Base-by-base conservation (phyloP, 768 basidiomycete genomes). In the Piloderma croceum region DNA sequence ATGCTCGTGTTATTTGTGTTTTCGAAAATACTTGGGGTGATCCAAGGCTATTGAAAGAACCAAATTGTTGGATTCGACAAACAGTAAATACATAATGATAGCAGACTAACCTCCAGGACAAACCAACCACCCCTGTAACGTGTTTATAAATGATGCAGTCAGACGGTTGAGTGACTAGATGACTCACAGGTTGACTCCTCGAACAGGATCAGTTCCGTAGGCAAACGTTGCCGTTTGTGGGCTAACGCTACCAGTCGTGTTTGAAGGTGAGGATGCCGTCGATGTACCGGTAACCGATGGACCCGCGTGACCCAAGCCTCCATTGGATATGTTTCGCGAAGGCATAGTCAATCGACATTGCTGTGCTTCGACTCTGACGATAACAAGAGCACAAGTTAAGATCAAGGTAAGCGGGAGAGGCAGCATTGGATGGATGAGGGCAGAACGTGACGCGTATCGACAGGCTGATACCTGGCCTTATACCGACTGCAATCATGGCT, bases 11-110 rank as follows among this genome's bases (percentile, higher is more conserved):
- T 77, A 27, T 70, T 69, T 24, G 77, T 83, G 52, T 65, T 72
- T 45, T 79, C 68, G 45, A 86, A 87, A 9, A 86, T 65, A 50
- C 79, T 82, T 2, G 84, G 84, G 2, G 81, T 85, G 41, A 87
- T 86, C 84, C 84, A 86, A 23, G 83, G 82, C 79, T 84, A 43
- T 10, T 24, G 12, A 40, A 29, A 29, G 35, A 41, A 15, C 27
- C 9, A 29, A 18, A 34, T 5, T 24, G 13, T 24, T 22, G 31
- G 32, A 38, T 29, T 7, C 36, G 25, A 24, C 22, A 34, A 35
- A 18, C 9, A 21, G 17, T 24, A 23, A 36, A 6, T 6, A 18
- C 9, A 36, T 25, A 25, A 31, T 10, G 24, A 21, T 36, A 15
- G 10, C 11, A 13, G 36, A 34, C 60, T 32, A 34, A 73, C 76